Base-by-base conservation (phyloP, 768 basidiomycete species). In the Pulveroboletus sp. region DNA sequence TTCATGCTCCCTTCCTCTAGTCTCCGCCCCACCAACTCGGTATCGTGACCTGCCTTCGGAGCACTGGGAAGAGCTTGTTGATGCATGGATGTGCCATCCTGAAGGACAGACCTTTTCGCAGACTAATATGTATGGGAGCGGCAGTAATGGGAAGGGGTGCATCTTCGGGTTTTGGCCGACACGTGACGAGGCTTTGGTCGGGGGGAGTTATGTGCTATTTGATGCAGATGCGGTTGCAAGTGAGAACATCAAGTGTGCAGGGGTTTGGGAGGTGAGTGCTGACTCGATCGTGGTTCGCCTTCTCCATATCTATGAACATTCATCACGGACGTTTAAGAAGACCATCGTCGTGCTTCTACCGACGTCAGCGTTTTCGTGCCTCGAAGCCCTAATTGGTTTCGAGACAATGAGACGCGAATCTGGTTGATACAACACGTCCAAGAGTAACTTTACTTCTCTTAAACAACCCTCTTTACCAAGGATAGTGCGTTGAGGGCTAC, bases 41-140 rank as follows among this genome's bases (percentile, higher is more conserved):
- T 98, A 89, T 67, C 80, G 84, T 35, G 93, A 96, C 63, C 73
- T 98, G 11, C 95, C 95, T 4, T 93, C 90, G 5, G 94, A 97
- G 63, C 87, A 98, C 60, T 98, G 95, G 95, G 86, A 92, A 55
- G 95, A 98, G 66, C 82, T 98, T 14, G 82, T 98, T 17, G 95
- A 97, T 55, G 87, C 93, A 7, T 98, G 95, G 95, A 93, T 98
- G 88, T 98, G 95, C 60, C 95, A 97, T 67, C 68, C 83, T 8
- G 93, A 96, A 61, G 64, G 55, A 31, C 93, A 95, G 71, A 83
- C 80, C 38, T 72, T 97, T 43, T 69, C 79, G 44, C 74, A 79
- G 53, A 77, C 78, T 55, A 73, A 76, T 2, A 55, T 73, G 70
- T 43, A 52, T 13, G 44, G 49, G 2, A 18, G 15, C 9, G 39